Evolutionary conservation across 177 flowering plant genomes (phyloP).

Genomic region (Vitis hybrid): DNA sequence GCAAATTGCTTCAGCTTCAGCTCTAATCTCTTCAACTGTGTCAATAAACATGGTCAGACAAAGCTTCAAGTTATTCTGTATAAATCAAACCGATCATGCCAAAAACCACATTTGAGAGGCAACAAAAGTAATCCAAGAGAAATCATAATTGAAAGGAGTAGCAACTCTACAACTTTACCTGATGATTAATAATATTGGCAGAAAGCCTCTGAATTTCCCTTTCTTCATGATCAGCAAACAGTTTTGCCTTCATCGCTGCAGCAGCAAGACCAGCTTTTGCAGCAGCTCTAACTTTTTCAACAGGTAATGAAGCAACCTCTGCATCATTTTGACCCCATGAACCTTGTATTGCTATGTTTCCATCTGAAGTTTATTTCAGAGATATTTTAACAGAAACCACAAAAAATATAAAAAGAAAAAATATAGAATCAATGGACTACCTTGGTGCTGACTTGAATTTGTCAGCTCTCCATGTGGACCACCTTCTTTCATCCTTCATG

Average conservation of each 20-base stretch:
- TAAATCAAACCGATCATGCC: too few species aligned
- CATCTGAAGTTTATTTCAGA: conserved; percentile 27
- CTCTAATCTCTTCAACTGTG: conserved; percentile 86
- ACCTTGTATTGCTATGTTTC: conserved; percentile 27
- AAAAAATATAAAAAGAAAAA: not conserved
- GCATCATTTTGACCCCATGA: conserved; percentile 36
- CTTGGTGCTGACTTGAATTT: conserved; percentile 43
- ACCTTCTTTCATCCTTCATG: conserved; percentile 55
- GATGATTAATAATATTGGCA: conserved; percentile 88
- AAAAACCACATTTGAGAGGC: too few species aligned
- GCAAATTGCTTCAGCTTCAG: conserved; percentile 95
- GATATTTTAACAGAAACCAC: not conserved
- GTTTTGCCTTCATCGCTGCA: conserved; percentile 88
- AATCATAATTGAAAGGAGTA: not conserved
- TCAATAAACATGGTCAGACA: not conserved
- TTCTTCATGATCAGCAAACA: conserved; percentile 98
- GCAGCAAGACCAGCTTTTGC: conserved; percentile 89
- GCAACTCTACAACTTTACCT: conserved; percentile 42
- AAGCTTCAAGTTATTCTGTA: too few species aligned
- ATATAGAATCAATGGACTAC: conserved; percentile 21
- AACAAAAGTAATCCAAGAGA: not conserved
- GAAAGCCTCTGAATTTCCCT: conserved; percentile 95
- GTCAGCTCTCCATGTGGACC: conserved; percentile 34
- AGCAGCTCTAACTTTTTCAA: conserved; percentile 72
- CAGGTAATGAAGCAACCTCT: conserved; percentile 40